Evolutionary conservation across 2,329 filamentous ascomycete genomes (phyloP).

Genomic region (Colletotrichum endophyticum): DNA sequence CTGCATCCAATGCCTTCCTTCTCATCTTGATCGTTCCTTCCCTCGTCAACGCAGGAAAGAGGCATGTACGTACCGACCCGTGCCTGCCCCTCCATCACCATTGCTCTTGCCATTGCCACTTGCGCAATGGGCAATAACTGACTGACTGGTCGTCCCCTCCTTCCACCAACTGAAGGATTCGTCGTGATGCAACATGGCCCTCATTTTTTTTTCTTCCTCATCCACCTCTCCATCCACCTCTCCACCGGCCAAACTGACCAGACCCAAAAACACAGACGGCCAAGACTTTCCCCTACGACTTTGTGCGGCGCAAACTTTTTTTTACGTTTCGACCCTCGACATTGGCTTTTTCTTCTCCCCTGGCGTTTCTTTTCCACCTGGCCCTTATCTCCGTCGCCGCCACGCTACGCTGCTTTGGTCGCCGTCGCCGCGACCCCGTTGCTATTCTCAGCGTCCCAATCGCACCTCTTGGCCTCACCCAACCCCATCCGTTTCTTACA

Average conservation of each 20-base stretch:
- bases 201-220: background rate
- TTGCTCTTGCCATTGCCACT: background rate
- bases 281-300: slow-evolving; percentile 3
- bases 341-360: background rate
- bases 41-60: background rate
- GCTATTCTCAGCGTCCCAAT: slow-evolving; percentile 17
- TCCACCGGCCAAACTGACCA: background rate
- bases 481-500: slow-evolving; percentile 7
- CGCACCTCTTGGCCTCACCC: background rate
- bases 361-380: background rate
- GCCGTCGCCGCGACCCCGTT: background rate
- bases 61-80: background rate
- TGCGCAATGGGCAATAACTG: background rate
- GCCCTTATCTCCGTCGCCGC: background rate
- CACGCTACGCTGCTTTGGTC: background rate
- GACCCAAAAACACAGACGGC: slow-evolving; percentile 10
- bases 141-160: background rate
- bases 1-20: background rate
- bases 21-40: background rate
- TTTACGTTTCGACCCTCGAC: background rate
- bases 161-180: background rate
- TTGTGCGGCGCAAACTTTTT: background rate
- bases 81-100: background rate
- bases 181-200: slow-evolving; percentile 6
- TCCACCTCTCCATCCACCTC: background rate